phyloP scores from a whole-genome alignment of 2,329 filamentous ascomycete genomes.

The Lachnum nothofagi region DNA sequence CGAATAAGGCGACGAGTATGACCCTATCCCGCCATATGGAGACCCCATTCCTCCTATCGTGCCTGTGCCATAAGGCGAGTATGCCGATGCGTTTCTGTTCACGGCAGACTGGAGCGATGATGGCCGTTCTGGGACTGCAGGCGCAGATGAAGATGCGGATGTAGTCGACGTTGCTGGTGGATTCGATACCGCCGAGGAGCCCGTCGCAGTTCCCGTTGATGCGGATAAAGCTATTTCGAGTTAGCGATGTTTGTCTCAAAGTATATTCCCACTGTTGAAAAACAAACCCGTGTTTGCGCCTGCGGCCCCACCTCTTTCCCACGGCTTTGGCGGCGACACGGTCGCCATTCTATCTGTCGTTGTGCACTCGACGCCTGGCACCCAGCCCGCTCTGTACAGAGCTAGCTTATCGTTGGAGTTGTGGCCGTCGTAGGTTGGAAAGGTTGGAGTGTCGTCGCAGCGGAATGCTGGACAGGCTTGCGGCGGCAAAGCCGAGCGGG shows the following conservation, averaged over 20 bases:
- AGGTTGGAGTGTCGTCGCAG: no score
- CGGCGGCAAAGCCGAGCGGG: neutral
- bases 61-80: slow-evolving; percentile 58
- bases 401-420: slow-evolving; percentile 18
- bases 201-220: slow-evolving; percentile 34
- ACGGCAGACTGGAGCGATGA: slow-evolving; percentile 72
- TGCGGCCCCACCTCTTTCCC: slow-evolving; percentile 65
- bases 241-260: slow-evolving; percentile 11
- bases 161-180: slow-evolving; percentile 39
- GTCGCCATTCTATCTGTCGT: slow-evolving; percentile 36
- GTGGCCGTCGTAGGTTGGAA: neutral
- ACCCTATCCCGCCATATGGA: slow-evolving; percentile 33
- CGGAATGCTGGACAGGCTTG: neutral
- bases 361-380: slow-evolving; percentile 5
- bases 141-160: slow-evolving; percentile 41
- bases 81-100: slow-evolving; percentile 82
- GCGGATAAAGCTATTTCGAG: slow-evolving; percentile 32
- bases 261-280: slow-evolving; percentile 4
- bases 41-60: slow-evolving; percentile 30
- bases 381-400: slow-evolving; percentile 4
- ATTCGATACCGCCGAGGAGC: slow-evolving; percentile 39
- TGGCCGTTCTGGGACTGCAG: slow-evolving; percentile 75
- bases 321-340: slow-evolving; percentile 92
- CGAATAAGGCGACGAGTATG: slow-evolving; percentile 50
- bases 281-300: slow-evolving; percentile 30